A percentile compares a stretch with the other conserved stretches of the same genome.
phyloP scores from a whole-genome alignment of 345 rosid genomes.

The Brassica carinata region DNA sequence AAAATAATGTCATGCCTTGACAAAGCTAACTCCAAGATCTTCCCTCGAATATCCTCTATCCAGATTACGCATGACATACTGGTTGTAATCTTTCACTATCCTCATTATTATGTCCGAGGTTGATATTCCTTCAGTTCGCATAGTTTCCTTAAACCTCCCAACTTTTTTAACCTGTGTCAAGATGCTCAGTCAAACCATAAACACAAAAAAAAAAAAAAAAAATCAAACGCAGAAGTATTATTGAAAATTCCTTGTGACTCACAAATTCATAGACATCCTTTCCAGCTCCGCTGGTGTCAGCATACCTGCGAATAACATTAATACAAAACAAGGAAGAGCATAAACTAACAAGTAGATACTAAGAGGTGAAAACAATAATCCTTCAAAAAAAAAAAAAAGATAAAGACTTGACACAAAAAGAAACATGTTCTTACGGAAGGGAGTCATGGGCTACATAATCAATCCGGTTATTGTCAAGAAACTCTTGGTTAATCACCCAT shows the following conservation, averaged over 20 bases:
- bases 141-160: slow-evolving; percentile 88
- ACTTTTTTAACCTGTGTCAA: slow-evolving; percentile 69
- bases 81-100: slow-evolving; percentile 89
- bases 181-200: slow-evolving; percentile 27
- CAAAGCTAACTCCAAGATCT: slow-evolving; percentile 92
- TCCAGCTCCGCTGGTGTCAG: slow-evolving; percentile 87
- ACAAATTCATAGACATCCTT: slow-evolving; percentile 94
- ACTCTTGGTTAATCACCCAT: slow-evolving; percentile 84
- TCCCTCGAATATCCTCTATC: slow-evolving; percentile 92
- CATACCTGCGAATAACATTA: slow-evolving; percentile 55
- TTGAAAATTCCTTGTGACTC: slow-evolving; percentile 33
- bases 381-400: neutral
- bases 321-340: slow-evolving; percentile 1
- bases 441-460: slow-evolving; percentile 91
- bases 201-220: neutral
- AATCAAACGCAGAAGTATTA: neutral
- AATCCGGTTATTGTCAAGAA: slow-evolving; percentile 75
- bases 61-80: slow-evolving; percentile 91
- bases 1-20: slow-evolving; percentile 53
- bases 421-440: slow-evolving; percentile 70
- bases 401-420: neutral
- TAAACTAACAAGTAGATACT: slow-evolving; percentile 10
- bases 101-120: slow-evolving; percentile 97
- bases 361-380: neutral
- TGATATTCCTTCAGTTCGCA: slow-evolving; percentile 91